Percentiles rank a stretch among this genome's conserved stretches.
Evolutionary conservation across 2,329 filamentous ascomycete species (phyloP).

Genomic region (Diaporthe ilicicola): DNA sequence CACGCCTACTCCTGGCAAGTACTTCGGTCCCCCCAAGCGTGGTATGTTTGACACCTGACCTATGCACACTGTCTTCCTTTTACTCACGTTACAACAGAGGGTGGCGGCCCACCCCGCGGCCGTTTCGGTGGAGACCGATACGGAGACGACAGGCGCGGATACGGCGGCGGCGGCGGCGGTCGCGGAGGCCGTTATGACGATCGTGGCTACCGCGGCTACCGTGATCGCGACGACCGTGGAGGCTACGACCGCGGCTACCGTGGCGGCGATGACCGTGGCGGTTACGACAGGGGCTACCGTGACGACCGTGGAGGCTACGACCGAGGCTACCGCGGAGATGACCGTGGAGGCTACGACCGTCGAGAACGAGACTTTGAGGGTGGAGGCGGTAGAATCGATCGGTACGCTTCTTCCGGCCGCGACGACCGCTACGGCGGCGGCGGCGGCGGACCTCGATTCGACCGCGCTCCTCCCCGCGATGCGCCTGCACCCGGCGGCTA

Average conservation of each 20-base stretch:
- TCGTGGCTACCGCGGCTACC: conserved; percentile 31
- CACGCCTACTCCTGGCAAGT: conserved; percentile 97
- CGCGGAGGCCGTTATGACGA: conserved; percentile 47
- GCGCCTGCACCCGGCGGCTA: conserved; percentile 39
- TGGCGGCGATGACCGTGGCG: conserved; percentile 21
- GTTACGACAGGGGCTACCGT: conserved; percentile 33
- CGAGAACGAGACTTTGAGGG: conserved; percentile 41
- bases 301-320: conserved; percentile 52
- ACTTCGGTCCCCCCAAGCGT: conserved; percentile 98
- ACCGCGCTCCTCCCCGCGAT: conserved; percentile 40
- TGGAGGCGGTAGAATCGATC: conserved; percentile 47
- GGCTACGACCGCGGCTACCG: conserved; percentile 55
- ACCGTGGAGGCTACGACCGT: conserved; percentile 46
- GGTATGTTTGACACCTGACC: conserved; percentile 66
- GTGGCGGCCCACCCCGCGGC: conserved; percentile 61
- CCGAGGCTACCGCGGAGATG: conserved; percentile 57
- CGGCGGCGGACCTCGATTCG: conserved; percentile 25
- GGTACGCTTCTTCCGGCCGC: conserved; percentile 46
- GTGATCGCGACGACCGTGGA: conserved; percentile 37
- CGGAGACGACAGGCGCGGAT: conserved; percentile 68
- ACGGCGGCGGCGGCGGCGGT: conserved; percentile 54
- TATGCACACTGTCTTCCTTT: conserved; percentile 51
- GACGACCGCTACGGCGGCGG: conserved; percentile 32
- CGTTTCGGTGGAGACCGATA: conserved; percentile 63
- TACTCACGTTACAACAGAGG: conserved; percentile 53